Evolutionary conservation across 2,329 filamentous ascomycete genomes (phyloP), one percentile per base, ranked within the genome.

Genomic region (Hypoxylon rubiginosum): DNA sequence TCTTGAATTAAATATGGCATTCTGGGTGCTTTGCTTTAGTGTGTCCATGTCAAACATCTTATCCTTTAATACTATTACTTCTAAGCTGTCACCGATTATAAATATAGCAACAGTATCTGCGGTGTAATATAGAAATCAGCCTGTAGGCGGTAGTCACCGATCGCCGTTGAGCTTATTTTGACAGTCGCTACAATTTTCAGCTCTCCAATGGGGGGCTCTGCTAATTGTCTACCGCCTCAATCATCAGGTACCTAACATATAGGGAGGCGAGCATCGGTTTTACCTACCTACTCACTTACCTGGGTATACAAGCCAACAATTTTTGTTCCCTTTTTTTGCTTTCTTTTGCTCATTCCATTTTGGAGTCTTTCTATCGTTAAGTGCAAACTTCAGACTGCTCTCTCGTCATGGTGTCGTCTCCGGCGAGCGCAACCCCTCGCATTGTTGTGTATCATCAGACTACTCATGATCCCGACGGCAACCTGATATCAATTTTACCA

Each of bases 401-500:
- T 30, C 39, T 55, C 51, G 46, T 34, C 9, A 76, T 75, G 74
- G 66, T 66, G 49, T 53, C 62, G 48, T 53, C 62, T 49, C 57
- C 65, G 15, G 59, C 70, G 39, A 58, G 21, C 11, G 32, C 58
- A 34, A 66, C 73, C 51, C 74, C 75, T 45, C 72, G 76, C 24
- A 67, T 78, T 49, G 58, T 78, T 21, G 19, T 78, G 19, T 78
- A 78, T 45, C 67, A 77, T 68, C 82, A 84, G 70, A 83, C 82
- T 4, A 81, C 79, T 72, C 81, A 83, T 70, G 74, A 77, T 46
- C 69, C 73, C 17, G 72, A 77, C 15, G 79, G 79, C 51, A 73
- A 74, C 1, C 75, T 74, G 36, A 78, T 82, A 60, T 82, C 81
- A 15, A 73, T 83, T 24, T 75, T 83, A 10, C 81, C 82, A 0